Evolutionary conservation across 2,329 filamentous ascomycete species (phyloP).

Genomic region (Graphilbum ipis-grandicollis): DNA sequence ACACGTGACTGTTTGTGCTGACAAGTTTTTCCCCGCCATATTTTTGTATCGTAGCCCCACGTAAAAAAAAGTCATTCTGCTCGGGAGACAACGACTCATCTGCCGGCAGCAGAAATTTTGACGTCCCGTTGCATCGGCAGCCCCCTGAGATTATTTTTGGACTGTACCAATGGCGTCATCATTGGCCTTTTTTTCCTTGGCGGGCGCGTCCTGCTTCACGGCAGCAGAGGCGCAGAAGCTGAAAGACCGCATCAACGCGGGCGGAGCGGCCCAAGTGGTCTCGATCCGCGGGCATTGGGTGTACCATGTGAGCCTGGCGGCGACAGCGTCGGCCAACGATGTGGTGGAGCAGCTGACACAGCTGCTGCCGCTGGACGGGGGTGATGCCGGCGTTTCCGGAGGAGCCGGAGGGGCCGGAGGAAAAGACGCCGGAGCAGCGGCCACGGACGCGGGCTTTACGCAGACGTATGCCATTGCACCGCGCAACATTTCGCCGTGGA

Average conservation of each 20-base stretch:
- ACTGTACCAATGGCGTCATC: constrained; percentile 7
- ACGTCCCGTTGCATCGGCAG: no score
- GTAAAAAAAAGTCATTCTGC: no score
- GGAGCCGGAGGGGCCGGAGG: constrained; percentile 29
- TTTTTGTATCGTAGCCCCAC: no score
- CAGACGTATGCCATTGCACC: constrained; percentile 56
- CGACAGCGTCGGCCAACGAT: constrained; percentile 21
- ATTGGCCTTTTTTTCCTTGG: constrained; percentile 8
- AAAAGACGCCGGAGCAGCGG: constrained; percentile 17
- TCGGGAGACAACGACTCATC: no score
- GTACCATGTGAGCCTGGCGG: constrained; percentile 49
- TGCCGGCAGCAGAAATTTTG: no score
- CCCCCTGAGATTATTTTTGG: no score
- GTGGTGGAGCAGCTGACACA: constrained; percentile 23
- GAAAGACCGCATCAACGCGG: constrained; percentile 21
- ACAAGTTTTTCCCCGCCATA: no score
- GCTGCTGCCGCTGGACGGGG: constrained; percentile 24
- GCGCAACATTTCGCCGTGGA: constrained; percentile 89
- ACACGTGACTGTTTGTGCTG: no score
- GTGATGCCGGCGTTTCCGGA: constrained; percentile 12
- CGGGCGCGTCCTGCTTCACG: constrained; percentile 26
- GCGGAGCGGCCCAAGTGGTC: constrained; percentile 24
- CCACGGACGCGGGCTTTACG: background rate
- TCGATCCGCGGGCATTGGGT: constrained; percentile 36
- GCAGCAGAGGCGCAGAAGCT: constrained; percentile 26